These are phyloP conservation scores for Solanum infundibuliforme DNA, from an alignment of 257 asterid species.

Conservation along the genomic window DNA sequence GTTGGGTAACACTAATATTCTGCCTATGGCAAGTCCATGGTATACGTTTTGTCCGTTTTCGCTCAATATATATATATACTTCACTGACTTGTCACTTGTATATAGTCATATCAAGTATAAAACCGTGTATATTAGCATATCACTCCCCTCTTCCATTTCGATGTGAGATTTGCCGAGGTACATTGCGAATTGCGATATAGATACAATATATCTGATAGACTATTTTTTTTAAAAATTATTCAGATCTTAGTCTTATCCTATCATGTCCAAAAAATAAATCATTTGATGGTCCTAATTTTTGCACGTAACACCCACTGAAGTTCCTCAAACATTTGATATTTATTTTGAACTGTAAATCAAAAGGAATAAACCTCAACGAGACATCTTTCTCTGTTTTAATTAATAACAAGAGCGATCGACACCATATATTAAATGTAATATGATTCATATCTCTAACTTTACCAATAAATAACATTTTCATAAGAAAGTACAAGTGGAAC, in stretches of 20 bases:
- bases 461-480: background rate
- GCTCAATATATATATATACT: background rate
- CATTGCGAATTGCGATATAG: background rate
- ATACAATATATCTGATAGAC: background rate
- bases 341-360: background rate
- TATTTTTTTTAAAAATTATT: background rate
- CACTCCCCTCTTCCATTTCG: background rate
- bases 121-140: background rate
- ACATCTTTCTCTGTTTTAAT: background rate
- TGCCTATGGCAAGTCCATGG: background rate
- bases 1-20: background rate
- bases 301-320: background rate
- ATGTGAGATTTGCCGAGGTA: background rate
- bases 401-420: background rate
- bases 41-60: background rate
- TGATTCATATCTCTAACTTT: background rate
- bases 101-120: background rate
- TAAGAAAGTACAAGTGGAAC: background rate
- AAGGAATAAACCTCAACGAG: background rate
- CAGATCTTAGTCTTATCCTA: background rate
- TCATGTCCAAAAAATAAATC: background rate
- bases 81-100: background rate
- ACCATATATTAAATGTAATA: background rate
- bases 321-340: background rate
- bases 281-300: background rate